A percentile compares a stretch with the other conserved stretches of the same genome.
Conservation (phyloP, 164 flowering plant genomes). For the Tinospora cordifolia region DNA sequence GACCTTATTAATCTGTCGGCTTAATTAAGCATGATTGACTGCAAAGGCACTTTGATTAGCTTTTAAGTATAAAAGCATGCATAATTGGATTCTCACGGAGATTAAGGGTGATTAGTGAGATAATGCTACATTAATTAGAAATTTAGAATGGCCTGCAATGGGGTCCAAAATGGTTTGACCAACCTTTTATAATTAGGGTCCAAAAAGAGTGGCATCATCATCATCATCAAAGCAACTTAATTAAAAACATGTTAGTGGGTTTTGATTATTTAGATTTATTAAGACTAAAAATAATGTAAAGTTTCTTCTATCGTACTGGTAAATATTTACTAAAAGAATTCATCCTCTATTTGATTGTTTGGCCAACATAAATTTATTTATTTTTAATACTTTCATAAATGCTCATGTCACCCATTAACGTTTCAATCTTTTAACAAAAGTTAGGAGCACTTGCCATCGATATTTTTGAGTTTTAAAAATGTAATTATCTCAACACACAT, state of each 20-base stretch:
- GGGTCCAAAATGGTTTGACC: conserved; percentile 1
- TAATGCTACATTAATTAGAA: neutral
- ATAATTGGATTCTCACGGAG: too few relatives aligned
- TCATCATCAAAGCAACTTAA: too few relatives aligned
- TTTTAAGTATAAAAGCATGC: too few relatives aligned
- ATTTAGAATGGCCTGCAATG: neutral
- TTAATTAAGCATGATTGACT: too few relatives aligned
- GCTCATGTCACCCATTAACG: conserved; percentile 1
- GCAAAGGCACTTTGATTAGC: too few relatives aligned
- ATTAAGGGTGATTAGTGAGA: neutral
- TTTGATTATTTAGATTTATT: neutral
- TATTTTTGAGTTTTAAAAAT: too few relatives aligned
- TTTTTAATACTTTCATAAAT: neutral
- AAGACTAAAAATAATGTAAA: neutral
- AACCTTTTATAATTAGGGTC: neutral
- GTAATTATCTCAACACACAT: too few relatives aligned
- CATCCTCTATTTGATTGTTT: neutral
- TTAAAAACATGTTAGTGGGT: too few relatives aligned
- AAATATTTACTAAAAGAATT: neutral
- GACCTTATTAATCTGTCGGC: too few relatives aligned
- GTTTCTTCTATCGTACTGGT: neutral
- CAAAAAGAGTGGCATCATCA: neutral
- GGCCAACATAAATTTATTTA: neutral
- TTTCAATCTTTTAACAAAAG: neutral
- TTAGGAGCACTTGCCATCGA: neutral